phyloP scores from a whole-genome alignment of 768 basidiomycete genomes.

The Naganishia onofrii region DNA sequence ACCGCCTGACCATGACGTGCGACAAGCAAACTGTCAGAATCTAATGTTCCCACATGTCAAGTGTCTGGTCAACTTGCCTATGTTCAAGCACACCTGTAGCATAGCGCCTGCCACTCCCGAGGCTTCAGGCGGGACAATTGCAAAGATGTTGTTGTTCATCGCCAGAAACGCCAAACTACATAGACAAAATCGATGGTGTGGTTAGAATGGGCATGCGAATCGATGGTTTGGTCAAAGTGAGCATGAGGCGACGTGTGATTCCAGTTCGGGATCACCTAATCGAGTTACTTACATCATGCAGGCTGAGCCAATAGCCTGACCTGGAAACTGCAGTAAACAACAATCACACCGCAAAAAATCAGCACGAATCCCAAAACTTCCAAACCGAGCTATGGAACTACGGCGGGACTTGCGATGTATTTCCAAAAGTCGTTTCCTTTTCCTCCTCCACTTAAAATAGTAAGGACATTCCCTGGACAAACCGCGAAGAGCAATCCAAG shows the following conservation, averaged over 20 bases:
- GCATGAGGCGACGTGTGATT: too few relatives aligned
- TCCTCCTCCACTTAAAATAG: not conserved
- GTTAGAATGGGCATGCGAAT: too few relatives aligned
- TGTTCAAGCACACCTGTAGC: slow-evolving; percentile 1
- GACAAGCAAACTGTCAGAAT: too few relatives aligned
- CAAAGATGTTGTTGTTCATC: not conserved
- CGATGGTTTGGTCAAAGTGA: too few relatives aligned
- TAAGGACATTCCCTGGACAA: not conserved
- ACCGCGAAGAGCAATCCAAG: not conserved
- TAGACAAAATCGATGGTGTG: too few relatives aligned
- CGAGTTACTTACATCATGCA: not conserved
- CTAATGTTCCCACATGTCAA: too few relatives aligned
- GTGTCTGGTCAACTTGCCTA: not conserved
- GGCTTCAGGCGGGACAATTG: not conserved
- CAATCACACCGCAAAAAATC: too few relatives aligned
- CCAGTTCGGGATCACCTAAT: too few relatives aligned
- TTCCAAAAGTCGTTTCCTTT: not conserved
- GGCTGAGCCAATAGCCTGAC: not conserved
- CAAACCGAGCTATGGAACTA: too few relatives aligned
- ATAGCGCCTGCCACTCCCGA: not conserved
- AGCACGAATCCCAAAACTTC: too few relatives aligned
- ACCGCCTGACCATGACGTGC: too few relatives aligned
- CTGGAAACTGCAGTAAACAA: not conserved
- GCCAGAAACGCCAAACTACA: not conserved
- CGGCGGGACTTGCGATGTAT: not conserved